Conservation (phyloP, 768 basidiomycete genomes). For the Xerocomellus dryophilus region DNA sequence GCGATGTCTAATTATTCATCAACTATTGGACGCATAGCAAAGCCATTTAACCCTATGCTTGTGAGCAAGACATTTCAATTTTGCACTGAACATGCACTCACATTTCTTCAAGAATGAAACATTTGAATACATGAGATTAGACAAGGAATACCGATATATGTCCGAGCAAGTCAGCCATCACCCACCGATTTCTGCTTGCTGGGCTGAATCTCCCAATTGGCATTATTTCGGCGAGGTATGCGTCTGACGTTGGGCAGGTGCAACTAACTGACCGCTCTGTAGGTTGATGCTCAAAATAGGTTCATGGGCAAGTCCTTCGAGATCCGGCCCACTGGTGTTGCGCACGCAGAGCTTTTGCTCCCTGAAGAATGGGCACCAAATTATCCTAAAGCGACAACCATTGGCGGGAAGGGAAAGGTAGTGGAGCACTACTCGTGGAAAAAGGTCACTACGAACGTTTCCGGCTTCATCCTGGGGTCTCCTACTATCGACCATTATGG, state of each 20-base stretch:
- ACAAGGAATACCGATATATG: constrained; percentile 87
- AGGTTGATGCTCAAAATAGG: constrained; percentile 96
- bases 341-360: constrained; percentile 79
- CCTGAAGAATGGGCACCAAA: constrained; percentile 60
- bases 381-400: constrained; percentile 57
- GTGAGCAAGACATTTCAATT: constrained; percentile 40
- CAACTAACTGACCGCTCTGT: neutral
- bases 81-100: neutral
- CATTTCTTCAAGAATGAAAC: constrained; percentile 66
- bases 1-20: constrained; percentile 98
- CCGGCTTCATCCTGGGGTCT: constrained; percentile 88
- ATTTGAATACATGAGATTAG: constrained; percentile 87
- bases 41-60: constrained; percentile 96
- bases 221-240: constrained; percentile 83
- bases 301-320: constrained; percentile 97
- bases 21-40: constrained; percentile 93
- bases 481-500: constrained; percentile 92
- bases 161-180: constrained; percentile 98
- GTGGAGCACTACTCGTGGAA: constrained; percentile 95
- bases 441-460: constrained; percentile 88
- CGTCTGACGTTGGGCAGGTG: neutral
- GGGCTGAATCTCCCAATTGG: constrained; percentile 88
- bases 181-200: constrained; percentile 94
- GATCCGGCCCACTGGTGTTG: constrained; percentile 92
- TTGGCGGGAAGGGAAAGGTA: constrained; percentile 48